Evolutionary conservation across 805 yeast genomes (phyloP).

Genomic region (Kurtzmaniella cleridarum): DNA sequence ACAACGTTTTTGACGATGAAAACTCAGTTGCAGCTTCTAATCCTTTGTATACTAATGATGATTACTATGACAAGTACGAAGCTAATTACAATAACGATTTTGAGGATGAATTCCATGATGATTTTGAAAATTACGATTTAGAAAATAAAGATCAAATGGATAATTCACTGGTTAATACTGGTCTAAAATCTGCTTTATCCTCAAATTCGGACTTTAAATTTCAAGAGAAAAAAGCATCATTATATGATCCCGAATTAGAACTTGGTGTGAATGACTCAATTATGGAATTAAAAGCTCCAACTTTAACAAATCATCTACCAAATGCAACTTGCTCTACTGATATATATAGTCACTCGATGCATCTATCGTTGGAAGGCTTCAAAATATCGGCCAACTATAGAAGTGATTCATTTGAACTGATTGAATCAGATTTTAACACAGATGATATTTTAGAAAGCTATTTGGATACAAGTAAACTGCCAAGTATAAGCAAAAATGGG

Average conservation of each 20-base stretch:
- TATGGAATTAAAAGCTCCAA: too few relatives aligned
- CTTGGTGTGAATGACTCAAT: too few relatives aligned
- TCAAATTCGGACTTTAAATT: too few relatives aligned
- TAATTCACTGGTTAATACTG: slow-evolving; percentile 1
- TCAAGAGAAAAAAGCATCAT: too few relatives aligned
- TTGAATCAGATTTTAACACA: slow-evolving; percentile 10
- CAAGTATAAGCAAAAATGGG: slow-evolving; percentile 9
- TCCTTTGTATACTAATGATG: background rate
- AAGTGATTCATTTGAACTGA: slow-evolving; percentile 5
- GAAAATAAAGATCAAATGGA: slow-evolving; percentile 2
- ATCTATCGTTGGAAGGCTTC: slow-evolving; percentile 21
- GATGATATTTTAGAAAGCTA: slow-evolving; percentile 35
- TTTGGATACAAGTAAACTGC: slow-evolving; percentile 18
- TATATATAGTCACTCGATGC: slow-evolving; percentile 21
- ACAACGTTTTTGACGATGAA: slow-evolving; percentile 17
- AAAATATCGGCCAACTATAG: background rate
- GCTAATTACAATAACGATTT: slow-evolving; percentile 4
- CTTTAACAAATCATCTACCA: too few relatives aligned
- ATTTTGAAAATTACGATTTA: slow-evolving; percentile 3
- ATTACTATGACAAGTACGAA: slow-evolving; percentile 6
- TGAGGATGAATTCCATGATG: slow-evolving; percentile 10
- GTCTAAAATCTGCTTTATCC: too few relatives aligned
- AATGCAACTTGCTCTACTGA: too few relatives aligned
- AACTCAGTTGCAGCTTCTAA: background rate
- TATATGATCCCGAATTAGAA: too few relatives aligned